These are phyloP conservation scores for Rhododendron ovatum DNA, from an alignment of 148 eudicot species.

Conservation along the genomic window DNA sequence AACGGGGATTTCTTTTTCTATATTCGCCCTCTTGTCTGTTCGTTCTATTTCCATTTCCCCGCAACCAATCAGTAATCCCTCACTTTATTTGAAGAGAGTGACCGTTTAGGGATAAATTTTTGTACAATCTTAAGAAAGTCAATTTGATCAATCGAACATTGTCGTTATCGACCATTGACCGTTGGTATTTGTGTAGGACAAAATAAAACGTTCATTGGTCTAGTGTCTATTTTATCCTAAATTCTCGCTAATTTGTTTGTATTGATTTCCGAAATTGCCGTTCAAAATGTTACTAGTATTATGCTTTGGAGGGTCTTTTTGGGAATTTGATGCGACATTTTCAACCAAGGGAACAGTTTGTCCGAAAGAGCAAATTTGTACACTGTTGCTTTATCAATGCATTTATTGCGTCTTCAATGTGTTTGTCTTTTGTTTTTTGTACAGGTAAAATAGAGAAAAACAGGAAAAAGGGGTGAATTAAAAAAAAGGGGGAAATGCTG, in stretches of 20 bases:
- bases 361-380: background rate
- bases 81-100: background rate
- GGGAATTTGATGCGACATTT: background rate
- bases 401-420: background rate
- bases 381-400: background rate
- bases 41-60: background rate
- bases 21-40: background rate
- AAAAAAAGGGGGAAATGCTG: slow-evolving; percentile 34
- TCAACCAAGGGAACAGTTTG: background rate
- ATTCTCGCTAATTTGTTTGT: background rate
- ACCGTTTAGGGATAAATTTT: background rate
- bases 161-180: background rate
- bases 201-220: too few species aligned
- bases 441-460: slow-evolving; percentile 7
- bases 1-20: background rate
- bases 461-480: background rate
- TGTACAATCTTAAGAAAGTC: background rate
- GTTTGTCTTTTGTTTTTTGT: background rate
- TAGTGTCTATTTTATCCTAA: background rate
- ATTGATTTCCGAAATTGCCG: background rate
- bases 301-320: background rate
- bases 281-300: background rate
- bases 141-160: background rate
- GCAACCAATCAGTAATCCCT: background rate
- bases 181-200: background rate